Conservation (phyloP, 495 filamentous ascomycete genomes). For the Penicillium paxilli region DNA sequence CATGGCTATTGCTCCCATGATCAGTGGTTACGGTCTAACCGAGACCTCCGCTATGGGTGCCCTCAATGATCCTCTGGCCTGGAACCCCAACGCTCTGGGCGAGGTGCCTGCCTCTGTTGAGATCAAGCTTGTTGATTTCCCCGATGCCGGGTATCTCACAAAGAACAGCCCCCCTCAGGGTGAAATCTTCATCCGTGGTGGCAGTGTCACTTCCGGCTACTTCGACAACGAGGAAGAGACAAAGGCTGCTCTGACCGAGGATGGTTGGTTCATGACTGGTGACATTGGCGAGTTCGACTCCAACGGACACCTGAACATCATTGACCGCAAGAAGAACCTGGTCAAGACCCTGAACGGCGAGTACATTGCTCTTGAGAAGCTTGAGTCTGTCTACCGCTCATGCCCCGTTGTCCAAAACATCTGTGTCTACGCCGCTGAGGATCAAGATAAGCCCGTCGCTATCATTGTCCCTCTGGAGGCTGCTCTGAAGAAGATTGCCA, state of each 20-base stretch:
- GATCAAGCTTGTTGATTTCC: conserved; percentile 92
- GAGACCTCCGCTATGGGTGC: conserved; percentile 95
- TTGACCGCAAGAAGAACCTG: conserved; percentile 98
- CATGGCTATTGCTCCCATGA: conserved; percentile 85
- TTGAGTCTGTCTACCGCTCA: conserved; percentile 92
- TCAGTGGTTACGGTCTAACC: conserved; percentile 92
- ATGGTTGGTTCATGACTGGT: conserved; percentile 95
- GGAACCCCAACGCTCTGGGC: conserved; percentile 81
- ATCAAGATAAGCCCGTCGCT: conserved; percentile 83
- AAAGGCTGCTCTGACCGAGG: conserved; percentile 66
- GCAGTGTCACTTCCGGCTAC: conserved; percentile 70
- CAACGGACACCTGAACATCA: conserved; percentile 80
- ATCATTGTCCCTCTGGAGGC: conserved; percentile 91
- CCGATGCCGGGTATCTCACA: conserved; percentile 87
- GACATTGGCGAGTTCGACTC: conserved; percentile 90
- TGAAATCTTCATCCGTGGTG: conserved; percentile 90
- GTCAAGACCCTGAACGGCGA: conserved; percentile 96
- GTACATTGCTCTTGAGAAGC: conserved; percentile 98
- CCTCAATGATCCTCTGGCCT: conserved; percentile 85
- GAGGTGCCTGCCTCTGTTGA: conserved; percentile 80
- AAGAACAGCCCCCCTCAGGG: conserved; percentile 91
- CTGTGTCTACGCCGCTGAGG: conserved; percentile 83
- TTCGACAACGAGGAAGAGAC: conserved; percentile 85
- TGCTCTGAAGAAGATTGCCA: conserved; percentile 80
- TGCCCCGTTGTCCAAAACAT: conserved; percentile 87